Base-by-base conservation (phyloP, 805 yeast species). In the Saccharomycopsis fibuligera region DNA sequence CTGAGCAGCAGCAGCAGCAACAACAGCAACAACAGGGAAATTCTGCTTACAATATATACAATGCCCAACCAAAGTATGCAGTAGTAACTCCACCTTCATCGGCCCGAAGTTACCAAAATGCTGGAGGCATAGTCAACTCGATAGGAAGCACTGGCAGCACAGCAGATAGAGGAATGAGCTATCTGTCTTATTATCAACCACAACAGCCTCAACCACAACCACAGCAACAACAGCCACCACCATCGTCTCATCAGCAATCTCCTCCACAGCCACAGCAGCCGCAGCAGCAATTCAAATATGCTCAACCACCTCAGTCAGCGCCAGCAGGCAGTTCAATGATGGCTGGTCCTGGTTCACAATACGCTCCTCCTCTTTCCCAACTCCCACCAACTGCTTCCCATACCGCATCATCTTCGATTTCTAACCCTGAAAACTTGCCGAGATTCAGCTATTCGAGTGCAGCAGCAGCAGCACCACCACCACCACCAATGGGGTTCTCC, bases 171-270 rank as follows among this genome's bases (percentile, higher is more conserved):
- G n/a, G 38, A 6, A 22, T 22, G 21, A 16, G 21, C 38, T 41
- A 22, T 24, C 21, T 41, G 17, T n/a, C 16, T 5, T 37, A 33
- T 17, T 17, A 33, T 12, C 12, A 27, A 8, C 31, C 31, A 27
- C 31, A 27, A 12, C 10, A 12, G 12, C 31, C 8, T 27, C 31
- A 27, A 12, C 31, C 31, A 27, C 47, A 44, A 17, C 47, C 31
- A 21, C 48, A 36, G 43, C 48, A 35, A 25, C 43, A 33, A 31
- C 48, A 44, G 35, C 41, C 36, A 21, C 45, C 36, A 35, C 37
- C 6, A 17, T 10, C 37, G 22, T 23, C 24, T 17, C 40, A 33
- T 5, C 40, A 43, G 27, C 25, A 27, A 40, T 42, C 33, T 3
- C 41, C 8, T 10, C 42, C n/a, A 5, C 48, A 35, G 19, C 39